Conservation (phyloP, 371 early-diverging fungal species). For the Actinomucor elegans region DNA sequence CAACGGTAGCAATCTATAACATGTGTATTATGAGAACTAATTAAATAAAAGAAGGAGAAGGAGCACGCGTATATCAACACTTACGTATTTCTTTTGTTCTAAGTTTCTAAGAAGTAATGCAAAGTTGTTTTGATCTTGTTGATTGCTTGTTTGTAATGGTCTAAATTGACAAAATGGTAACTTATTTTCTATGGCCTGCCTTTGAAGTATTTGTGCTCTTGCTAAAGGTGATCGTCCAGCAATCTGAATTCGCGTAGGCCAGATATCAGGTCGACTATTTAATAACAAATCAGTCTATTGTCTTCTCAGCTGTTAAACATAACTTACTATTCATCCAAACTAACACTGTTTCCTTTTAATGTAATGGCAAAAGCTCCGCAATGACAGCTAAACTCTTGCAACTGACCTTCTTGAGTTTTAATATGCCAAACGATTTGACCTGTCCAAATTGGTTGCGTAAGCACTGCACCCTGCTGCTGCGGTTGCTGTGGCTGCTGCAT, state of each 20-base stretch:
- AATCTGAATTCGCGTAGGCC: slow-evolving; percentile 56
- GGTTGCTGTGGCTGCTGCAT: slow-evolving; percentile 23
- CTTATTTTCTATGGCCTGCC: slow-evolving; percentile 46
- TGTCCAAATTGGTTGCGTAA: slow-evolving; percentile 52
- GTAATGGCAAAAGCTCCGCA: slow-evolving; percentile 53
- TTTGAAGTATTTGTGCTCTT: slow-evolving; percentile 42
- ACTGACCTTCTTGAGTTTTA: slow-evolving; percentile 34
- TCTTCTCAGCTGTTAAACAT: neutral
- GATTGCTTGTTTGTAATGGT: slow-evolving; percentile 38
- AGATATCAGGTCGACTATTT: slow-evolving; percentile 38
- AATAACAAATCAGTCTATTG: neutral
- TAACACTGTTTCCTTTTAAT: slow-evolving; percentile 32
- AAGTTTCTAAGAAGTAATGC: slow-evolving; percentile 44
- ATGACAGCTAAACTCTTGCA: slow-evolving; percentile 48
- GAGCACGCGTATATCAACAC: slow-evolving; percentile 17
- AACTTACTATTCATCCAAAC: slow-evolving; percentile 58
- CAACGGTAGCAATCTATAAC: slow-evolving; percentile 47
- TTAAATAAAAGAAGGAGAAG: no score
- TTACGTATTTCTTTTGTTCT: slow-evolving; percentile 54
- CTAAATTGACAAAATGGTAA: slow-evolving; percentile 57
- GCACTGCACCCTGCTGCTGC: slow-evolving; percentile 26
- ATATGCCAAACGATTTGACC: slow-evolving; percentile 62
- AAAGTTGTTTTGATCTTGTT: slow-evolving; percentile 53
- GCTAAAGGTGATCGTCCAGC: slow-evolving; percentile 49
- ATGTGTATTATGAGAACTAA: no score